Conservation (phyloP, 2,329 filamentous ascomycete species). For the Alternaria sp. region DNA sequence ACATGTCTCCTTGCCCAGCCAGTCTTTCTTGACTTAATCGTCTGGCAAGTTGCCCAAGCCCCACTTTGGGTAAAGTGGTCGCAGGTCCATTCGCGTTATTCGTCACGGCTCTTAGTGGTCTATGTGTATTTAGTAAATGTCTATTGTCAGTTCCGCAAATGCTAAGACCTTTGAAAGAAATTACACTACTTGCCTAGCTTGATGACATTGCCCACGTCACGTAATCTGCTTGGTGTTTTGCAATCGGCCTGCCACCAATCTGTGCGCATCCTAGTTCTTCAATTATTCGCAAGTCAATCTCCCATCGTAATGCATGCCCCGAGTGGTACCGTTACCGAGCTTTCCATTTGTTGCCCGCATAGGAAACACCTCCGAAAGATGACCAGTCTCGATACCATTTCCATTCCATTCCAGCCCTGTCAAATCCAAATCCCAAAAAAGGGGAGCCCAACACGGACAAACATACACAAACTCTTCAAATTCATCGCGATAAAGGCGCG, state of each 20-base stretch:
- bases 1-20: constrained; percentile 26
- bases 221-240: no score
- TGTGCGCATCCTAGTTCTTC: neutral
- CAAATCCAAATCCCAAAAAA: no score
- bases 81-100: constrained; percentile 27
- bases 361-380: no score
- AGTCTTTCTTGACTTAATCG: constrained; percentile 10
- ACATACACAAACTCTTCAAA: no score
- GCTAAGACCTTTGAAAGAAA: constrained; percentile 15
- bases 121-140: constrained; percentile 43
- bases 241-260: neutral
- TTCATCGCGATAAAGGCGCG: neutral
- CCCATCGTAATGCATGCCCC: neutral
- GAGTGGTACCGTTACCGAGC: no score
- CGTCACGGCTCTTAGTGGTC: constrained; percentile 26
- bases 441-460: no score
- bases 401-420: neutral
- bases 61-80: constrained; percentile 28
- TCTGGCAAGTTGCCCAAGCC: constrained; percentile 32
- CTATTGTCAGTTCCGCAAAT: constrained; percentile 27
- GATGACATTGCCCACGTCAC: neutral
- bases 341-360: no score
- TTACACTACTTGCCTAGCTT: neutral
- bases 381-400: no score
- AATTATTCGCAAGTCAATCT: neutral